Conservation (phyloP, 1,284 basidiomycete species). For the Apiotrichum veenhuisii region DNA sequence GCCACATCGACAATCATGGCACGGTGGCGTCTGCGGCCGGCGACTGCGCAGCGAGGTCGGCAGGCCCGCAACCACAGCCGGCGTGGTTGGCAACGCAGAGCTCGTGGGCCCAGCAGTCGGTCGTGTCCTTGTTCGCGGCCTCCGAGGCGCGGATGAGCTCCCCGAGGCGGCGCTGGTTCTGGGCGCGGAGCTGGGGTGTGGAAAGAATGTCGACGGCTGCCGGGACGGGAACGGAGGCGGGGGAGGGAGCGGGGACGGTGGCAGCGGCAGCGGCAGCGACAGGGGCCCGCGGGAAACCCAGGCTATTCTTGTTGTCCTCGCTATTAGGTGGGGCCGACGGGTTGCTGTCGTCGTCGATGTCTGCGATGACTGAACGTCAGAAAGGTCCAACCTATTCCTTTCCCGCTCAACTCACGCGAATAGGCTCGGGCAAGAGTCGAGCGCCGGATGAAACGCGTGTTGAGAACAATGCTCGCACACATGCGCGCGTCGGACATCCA, state of each 20-base stretch:
- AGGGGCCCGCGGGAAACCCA: too few relatives aligned
- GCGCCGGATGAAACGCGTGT: neutral
- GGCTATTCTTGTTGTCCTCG: too few relatives aligned
- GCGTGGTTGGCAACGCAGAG: neutral
- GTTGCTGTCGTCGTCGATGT: neutral
- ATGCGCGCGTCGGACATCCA: neutral
- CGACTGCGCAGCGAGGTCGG: neutral
- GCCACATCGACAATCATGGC: too few relatives aligned
- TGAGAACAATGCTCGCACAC: neutral
- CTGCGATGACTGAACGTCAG: neutral
- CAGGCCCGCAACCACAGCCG: neutral
- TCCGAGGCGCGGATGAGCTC: neutral
- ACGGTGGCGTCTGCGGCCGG: too few relatives aligned
- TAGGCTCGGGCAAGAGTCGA: neutral
- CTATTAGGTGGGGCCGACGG: too few relatives aligned
- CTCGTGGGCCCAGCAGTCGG: neutral
- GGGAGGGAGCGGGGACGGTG: too few relatives aligned
- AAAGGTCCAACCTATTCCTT: too few relatives aligned
- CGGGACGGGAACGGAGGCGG: too few relatives aligned
- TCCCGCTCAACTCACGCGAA: neutral
- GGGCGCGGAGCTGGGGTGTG: neutral
- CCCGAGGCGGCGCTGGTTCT: neutral
- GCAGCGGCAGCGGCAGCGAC: too few relatives aligned
- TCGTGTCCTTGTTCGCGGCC: neutral
- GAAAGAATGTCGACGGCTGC: too few relatives aligned